Evolutionary conservation across 257 asterid genomes (phyloP).

Genomic region (Anisodus acutangulus): DNA sequence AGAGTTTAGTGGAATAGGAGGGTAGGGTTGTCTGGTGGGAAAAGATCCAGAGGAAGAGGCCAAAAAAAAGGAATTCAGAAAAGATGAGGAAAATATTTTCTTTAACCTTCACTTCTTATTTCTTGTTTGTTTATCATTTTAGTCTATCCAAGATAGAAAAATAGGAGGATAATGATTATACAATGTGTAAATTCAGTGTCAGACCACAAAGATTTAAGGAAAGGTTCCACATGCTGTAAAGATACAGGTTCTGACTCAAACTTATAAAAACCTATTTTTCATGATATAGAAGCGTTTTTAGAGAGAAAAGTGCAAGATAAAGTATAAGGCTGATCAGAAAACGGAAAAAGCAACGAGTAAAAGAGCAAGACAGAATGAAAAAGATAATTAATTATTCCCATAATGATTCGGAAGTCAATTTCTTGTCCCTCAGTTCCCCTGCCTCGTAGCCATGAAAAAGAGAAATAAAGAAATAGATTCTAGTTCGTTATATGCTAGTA

Average conservation of each 20-base stretch:
- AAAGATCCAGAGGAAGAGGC: background rate
- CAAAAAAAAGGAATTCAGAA: background rate
- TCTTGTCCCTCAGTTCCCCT: background rate
- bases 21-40: background rate
- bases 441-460: background rate
- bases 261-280: background rate
- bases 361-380: background rate
- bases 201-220: background rate
- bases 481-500: conserved; percentile 3
- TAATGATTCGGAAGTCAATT: background rate
- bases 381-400: background rate
- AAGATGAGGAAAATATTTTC: background rate
- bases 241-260: background rate
- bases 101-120: background rate
- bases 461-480: conserved; percentile 1
- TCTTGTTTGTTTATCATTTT: conserved; percentile 1
- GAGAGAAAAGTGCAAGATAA: background rate
- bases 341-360: background rate
- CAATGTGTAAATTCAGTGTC: background rate
- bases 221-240: conserved; percentile 1
- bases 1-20: background rate
- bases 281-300: background rate
- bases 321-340: background rate
- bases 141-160: conserved; percentile 8
- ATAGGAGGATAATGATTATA: conserved; percentile 1